Conservation (phyloP, 2,329 filamentous ascomycete species). For the Venturia asperata region DNA sequence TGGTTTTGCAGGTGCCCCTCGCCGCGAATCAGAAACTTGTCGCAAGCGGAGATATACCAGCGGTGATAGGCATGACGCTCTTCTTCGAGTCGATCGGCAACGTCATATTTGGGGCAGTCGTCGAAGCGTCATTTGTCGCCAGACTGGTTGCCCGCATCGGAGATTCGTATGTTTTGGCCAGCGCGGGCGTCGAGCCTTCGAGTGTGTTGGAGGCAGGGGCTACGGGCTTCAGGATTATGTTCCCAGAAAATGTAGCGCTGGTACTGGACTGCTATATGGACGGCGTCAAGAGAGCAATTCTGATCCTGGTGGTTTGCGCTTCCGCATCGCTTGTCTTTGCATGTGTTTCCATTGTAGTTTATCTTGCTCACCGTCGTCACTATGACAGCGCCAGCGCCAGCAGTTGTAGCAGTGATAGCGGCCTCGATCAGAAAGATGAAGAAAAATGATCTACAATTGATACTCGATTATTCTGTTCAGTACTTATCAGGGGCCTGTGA, state of each 20-base stretch:
- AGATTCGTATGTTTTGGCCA: neutral
- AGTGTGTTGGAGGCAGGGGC: neutral
- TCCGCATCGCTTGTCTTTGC: neutral
- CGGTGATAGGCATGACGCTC: neutral
- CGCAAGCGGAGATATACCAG: neutral
- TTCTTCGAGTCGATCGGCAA: neutral
- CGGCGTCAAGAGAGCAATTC: neutral
- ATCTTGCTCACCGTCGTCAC: neutral
- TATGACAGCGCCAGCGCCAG: neutral
- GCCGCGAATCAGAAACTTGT: slow-evolving; percentile 31
- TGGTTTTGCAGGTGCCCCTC: slow-evolving; percentile 36
- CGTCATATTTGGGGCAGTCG: neutral
- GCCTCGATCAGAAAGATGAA: too few species aligned
- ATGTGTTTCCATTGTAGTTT: neutral
- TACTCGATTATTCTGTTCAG: too few species aligned
- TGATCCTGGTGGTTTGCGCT: neutral
- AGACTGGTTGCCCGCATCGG: neutral
- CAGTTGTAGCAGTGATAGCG: too few species aligned
- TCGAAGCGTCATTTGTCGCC: neutral
- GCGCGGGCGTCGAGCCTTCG: neutral
- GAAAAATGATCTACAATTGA: too few species aligned
- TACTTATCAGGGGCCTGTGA: too few species aligned
- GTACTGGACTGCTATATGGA: neutral
- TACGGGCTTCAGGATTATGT: neutral
- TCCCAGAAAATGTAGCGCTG: neutral